Evolutionary conservation across 495 filamentous ascomycete genomes (phyloP).

Genomic region (Penicilliopsis zonata): DNA sequence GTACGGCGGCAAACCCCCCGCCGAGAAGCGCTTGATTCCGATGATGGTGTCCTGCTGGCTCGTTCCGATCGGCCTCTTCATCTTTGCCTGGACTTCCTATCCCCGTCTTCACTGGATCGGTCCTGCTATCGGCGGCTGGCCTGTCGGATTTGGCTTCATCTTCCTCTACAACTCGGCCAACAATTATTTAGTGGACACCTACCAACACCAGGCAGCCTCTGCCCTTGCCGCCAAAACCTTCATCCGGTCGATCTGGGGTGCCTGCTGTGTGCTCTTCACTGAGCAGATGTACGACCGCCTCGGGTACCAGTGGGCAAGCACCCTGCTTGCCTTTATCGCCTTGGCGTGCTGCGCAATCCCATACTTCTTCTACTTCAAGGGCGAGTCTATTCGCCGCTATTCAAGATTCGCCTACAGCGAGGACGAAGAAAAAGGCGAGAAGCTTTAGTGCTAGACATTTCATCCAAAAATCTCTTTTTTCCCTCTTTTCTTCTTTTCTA

Average conservation of each 20-base stretch:
- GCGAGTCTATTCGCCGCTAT: conserved; percentile 49
- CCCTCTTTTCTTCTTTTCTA: not conserved
- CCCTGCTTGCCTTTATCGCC: conserved; percentile 57
- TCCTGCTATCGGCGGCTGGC: conserved; percentile 59
- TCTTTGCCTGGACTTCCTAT: conserved; percentile 78
- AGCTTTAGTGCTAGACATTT: conserved; percentile 2
- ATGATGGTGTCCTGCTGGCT: conserved; percentile 82
- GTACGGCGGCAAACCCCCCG: conserved; percentile 56
- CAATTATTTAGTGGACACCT: conserved; percentile 75
- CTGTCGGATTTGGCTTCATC: conserved; percentile 76
- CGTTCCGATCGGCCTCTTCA: conserved; percentile 66
- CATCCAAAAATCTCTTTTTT: not conserved
- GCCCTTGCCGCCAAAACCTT: conserved; percentile 79
- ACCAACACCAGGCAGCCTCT: conserved; percentile 75
- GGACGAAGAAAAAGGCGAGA: conserved; percentile 29
- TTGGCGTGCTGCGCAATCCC: conserved; percentile 67
- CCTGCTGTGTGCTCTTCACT: conserved; percentile 63
- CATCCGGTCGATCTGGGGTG: conserved; percentile 70
- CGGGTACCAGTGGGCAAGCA: conserved; percentile 63
- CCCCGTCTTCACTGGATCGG: conserved; percentile 54
- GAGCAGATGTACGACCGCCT: conserved; percentile 66
- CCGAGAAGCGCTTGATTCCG: conserved; percentile 64
- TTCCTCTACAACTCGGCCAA: conserved; percentile 78
- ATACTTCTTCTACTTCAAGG: conserved; percentile 64
- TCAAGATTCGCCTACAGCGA: conserved; percentile 56